Evolutionary conservation across 208 protist genomes (phyloP), one percentile per base, ranked within the genome.

Genomic region (Phytomonas sp.): DNA sequence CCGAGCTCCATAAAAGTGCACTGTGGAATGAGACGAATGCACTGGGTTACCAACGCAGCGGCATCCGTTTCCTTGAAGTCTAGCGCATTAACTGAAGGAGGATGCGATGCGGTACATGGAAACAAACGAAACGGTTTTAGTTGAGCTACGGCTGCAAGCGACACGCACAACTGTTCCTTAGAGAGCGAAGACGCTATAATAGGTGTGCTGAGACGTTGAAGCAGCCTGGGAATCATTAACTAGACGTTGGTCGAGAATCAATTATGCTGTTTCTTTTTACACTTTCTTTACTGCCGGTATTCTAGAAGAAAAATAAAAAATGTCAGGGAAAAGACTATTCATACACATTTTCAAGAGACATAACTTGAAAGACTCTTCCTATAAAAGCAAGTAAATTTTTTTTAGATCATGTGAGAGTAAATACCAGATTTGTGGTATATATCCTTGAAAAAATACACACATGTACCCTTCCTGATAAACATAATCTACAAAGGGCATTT

Each of bases 151-250:
- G 89, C 87, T 19, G 80, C 80, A 40, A 94, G 77, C 0, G 89
- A 77, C 4, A 94, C 74, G 45, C 86, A 92, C 26, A 94, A 63
- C 67, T 92, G 72, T 56, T 83, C 79, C 49, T 83, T 83, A 0
- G 63, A 60, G 37, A 79, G 71, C 3, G 42, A 34, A 0, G 69
- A 10, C 0, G 72, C 74, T 42, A 78, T 74, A 16, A 67, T 61
- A 10, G 74, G 72, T 0, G 69, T 61, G 6, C 66, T 62, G 33
- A 83, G 52, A 31, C 79, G 79, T 31, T 40, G 69, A 61, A 79
- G 69, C 4, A 83, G 70, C 33, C 67, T 76, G 26, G 32, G 30
- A 23, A 79, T 23, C 33, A 36, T 66, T 33, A 66, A 29, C 23
- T 37, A 49, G 14, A 12, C 81, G 74, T 36, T 78, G 79, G 40